Conservation (phyloP, 768 basidiomycete species). For the Leccinum incarnatum region DNA sequence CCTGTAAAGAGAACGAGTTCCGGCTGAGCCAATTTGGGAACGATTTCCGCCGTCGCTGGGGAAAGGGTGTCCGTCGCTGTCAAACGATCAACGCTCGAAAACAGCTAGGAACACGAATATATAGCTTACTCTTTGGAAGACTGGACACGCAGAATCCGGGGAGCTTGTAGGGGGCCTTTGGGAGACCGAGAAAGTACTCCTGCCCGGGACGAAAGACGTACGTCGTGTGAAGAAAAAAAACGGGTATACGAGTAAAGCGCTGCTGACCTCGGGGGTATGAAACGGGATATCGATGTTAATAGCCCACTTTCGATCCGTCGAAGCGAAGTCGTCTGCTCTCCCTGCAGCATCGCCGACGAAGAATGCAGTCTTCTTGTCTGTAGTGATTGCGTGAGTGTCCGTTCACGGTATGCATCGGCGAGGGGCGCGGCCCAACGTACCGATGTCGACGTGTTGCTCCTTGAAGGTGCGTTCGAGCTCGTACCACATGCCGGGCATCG, state of each 20-base stretch:
- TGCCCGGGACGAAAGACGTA: conserved; percentile 27
- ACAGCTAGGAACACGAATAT: not conserved
- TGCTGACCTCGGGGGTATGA: conserved; percentile 75
- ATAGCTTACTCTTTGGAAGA: conserved; percentile 31
- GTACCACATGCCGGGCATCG: conserved; percentile 84
- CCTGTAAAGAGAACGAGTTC: conserved; percentile 66
- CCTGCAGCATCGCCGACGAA: conserved; percentile 93
- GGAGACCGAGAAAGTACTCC: conserved; percentile 75
- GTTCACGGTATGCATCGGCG: not conserved
- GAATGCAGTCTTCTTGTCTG: conserved; percentile 67
- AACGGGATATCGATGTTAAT: conserved; percentile 72
- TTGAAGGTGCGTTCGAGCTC: conserved; percentile 63
- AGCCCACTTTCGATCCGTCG: conserved; percentile 85
- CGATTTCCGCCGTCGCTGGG: conserved; percentile 19
- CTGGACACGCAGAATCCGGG: conserved; percentile 67
- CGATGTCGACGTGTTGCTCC: conserved; percentile 58
- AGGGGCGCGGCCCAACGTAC: conserved; percentile 36
- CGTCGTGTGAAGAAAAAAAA: not conserved
- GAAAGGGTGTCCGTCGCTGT: conserved; percentile 39
- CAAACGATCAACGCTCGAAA: not conserved
- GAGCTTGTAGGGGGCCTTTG: conserved; percentile 43
- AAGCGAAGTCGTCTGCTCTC: conserved; percentile 69
- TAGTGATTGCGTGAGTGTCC: not conserved
- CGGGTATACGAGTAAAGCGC: not conserved
- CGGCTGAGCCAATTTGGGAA: conserved; percentile 11